phyloP scores from a whole-genome alignment of 164 flowering plant species.

The Vitis rupestris region DNA sequence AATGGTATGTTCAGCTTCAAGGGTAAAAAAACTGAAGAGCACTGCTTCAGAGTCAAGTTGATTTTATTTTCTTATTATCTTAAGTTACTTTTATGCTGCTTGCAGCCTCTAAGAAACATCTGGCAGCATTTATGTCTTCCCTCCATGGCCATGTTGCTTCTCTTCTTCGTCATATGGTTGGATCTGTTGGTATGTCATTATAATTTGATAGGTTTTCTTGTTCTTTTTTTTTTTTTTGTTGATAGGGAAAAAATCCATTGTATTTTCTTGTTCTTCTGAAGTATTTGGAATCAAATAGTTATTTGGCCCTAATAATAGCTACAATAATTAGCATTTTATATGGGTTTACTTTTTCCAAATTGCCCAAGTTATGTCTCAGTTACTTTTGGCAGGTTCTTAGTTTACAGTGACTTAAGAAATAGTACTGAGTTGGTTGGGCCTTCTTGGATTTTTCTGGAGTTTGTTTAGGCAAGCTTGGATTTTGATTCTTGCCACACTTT shows the following conservation, averaged over 20 bases:
- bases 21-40: not conserved
- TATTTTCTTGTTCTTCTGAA: not conserved
- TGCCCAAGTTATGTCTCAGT: not conserved
- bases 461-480: not conserved
- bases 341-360: not conserved
- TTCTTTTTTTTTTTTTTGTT: not conserved
- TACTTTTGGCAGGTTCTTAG: not conserved
- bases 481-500: too few species aligned
- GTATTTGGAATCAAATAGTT: not conserved
- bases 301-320: not conserved
- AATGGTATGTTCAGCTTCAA: constrained; percentile 47
- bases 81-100: constrained; percentile 3
- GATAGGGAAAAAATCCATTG: not conserved
- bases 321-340: not conserved
- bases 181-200: constrained; percentile 76
- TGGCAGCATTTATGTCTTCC: constrained; percentile 69
- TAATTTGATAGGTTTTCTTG: not conserved
- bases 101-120: constrained; percentile 84
- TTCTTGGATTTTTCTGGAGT: not conserved
- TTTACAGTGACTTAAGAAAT: not conserved
- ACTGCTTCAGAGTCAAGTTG: not conserved
- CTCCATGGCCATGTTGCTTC: constrained; percentile 92
- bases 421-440: not conserved
- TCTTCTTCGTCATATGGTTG: constrained; percentile 89
- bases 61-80: not conserved